phyloP scores from a whole-genome alignment of 148 eudicot genomes.

The Vaccinium darrowii region DNA sequence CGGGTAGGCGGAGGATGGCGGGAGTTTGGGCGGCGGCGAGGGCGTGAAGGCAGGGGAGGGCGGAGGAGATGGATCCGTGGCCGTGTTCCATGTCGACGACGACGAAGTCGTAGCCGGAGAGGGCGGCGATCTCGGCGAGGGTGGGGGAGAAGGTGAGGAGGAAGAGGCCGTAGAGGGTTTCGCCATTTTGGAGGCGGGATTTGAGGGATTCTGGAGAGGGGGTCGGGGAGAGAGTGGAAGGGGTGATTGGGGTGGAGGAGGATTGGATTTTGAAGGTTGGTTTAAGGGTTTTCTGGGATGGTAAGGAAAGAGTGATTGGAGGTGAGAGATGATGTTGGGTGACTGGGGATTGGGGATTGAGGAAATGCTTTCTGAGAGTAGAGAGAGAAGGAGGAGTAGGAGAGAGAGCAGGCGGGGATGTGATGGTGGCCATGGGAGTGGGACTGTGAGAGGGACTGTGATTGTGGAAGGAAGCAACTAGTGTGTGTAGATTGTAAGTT shows the following conservation, averaged over 20 bases:
- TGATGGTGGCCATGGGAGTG: constrained; percentile 23
- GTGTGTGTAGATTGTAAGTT: too few relatives aligned
- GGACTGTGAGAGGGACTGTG: background rate
- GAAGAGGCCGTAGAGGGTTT: constrained; percentile 82
- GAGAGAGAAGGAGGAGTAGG: constrained; percentile 28
- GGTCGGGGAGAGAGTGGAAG: constrained; percentile 2
- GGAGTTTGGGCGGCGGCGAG: constrained; percentile 64
- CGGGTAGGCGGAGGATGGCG: constrained; percentile 74
- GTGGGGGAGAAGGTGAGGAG: constrained; percentile 72
- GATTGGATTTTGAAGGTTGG: constrained; percentile 13
- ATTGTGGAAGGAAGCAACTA: background rate
- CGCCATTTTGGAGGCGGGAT: constrained; percentile 57
- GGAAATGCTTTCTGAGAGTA: constrained; percentile 16
- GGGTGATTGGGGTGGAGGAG: constrained; percentile 18
- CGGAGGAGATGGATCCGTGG: constrained; percentile 58
- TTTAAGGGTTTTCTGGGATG: constrained; percentile 7
- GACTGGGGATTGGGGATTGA: background rate
- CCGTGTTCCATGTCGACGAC: constrained; percentile 97
- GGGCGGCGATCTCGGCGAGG: constrained; percentile 79
- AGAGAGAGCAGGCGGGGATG: background rate
- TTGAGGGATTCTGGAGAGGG: constrained; percentile 44
- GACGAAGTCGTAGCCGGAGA: constrained; percentile 75
- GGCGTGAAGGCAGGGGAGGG: constrained; percentile 64
- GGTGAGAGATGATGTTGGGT: constrained; percentile 1
- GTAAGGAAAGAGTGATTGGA: constrained; percentile 11